These are phyloP conservation scores for Amphirosellinia nigrospora DNA, from an alignment of 495 filamentous ascomycete genomes.

Conservation along the genomic window DNA sequence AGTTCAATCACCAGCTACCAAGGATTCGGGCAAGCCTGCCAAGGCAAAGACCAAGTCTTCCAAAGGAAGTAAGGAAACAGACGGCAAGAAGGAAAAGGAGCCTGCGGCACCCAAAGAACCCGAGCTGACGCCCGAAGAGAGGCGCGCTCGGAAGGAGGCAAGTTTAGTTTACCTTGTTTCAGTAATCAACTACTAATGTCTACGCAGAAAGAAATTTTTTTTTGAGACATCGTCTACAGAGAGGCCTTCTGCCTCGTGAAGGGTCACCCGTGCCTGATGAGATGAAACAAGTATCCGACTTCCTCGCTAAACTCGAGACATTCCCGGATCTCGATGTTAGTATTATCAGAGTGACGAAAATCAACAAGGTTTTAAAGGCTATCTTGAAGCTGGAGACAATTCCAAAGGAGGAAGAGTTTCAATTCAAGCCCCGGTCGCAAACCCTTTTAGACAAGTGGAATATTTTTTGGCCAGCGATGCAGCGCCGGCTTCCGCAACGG, in stretches of 20 bases:
- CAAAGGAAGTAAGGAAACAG: slow-evolving; percentile 69
- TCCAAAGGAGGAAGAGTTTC: slow-evolving; percentile 81
- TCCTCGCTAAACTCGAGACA: slow-evolving; percentile 77
- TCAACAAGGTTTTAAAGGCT: slow-evolving; percentile 91
- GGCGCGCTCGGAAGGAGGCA: slow-evolving; percentile 64
- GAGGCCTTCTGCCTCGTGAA: slow-evolving; percentile 84
- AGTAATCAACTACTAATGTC: not conserved
- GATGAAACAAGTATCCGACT: slow-evolving; percentile 82
- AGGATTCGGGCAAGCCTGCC: slow-evolving; percentile 50
- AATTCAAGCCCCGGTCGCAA: slow-evolving; percentile 80
- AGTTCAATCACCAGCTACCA: slow-evolving; percentile 45
- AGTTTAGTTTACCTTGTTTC: slow-evolving; percentile 25
- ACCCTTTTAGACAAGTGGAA: slow-evolving; percentile 82
- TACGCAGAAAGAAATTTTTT: slow-evolving; percentile 74
- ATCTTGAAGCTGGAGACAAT: slow-evolving; percentile 84
- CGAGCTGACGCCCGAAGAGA: slow-evolving; percentile 56
- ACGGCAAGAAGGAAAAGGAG: slow-evolving; percentile 68
- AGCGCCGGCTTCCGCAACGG: slow-evolving; percentile 37
- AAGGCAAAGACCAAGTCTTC: slow-evolving; percentile 64
- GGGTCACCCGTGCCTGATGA: slow-evolving; percentile 84
- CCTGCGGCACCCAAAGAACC: slow-evolving; percentile 52
- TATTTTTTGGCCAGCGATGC: slow-evolving; percentile 65
- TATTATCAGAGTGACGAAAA: slow-evolving; percentile 86
- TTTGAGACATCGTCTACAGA: slow-evolving; percentile 87
- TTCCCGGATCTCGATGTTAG: slow-evolving; percentile 80